Evolutionary conservation across 257 asterid species (phyloP).

Genomic region (Forsythia suspensa): DNA sequence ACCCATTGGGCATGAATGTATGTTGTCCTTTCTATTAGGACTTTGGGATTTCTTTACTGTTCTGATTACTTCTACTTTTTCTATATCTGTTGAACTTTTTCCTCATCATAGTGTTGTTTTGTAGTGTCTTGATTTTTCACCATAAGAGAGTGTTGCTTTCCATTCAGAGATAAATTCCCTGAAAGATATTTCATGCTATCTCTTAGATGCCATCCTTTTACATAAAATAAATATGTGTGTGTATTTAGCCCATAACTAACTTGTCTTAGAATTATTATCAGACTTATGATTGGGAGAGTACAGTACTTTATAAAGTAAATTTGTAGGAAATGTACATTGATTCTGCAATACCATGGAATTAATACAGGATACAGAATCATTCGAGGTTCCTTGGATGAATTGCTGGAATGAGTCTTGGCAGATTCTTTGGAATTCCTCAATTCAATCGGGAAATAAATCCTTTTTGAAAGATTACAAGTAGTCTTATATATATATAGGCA

Average conservation of each 20-base stretch:
- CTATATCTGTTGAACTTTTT: conserved; percentile 15
- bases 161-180: neutral
- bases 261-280: too few species aligned
- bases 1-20: conserved; percentile 97
- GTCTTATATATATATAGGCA: neutral
- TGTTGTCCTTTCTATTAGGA: conserved; percentile 26
- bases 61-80: conserved; percentile 17
- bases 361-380: neutral
- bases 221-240: neutral
- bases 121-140: neutral
- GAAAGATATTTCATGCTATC: neutral
- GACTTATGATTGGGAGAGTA: neutral
- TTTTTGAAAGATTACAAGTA: too few species aligned
- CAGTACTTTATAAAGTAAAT: too few species aligned
- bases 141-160: neutral
- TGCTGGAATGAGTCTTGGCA: neutral
- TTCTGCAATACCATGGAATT: neutral
- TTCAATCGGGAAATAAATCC: too few species aligned
- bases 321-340: neutral
- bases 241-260: neutral
- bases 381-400: neutral
- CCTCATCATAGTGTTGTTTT: conserved; percentile 7
- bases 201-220: neutral
- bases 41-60: conserved; percentile 16
- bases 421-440: neutral